These are phyloP conservation scores for Phytophthora pluvialis DNA, from an alignment of 352 stramenopile genomes.

Conservation along the genomic window DNA sequence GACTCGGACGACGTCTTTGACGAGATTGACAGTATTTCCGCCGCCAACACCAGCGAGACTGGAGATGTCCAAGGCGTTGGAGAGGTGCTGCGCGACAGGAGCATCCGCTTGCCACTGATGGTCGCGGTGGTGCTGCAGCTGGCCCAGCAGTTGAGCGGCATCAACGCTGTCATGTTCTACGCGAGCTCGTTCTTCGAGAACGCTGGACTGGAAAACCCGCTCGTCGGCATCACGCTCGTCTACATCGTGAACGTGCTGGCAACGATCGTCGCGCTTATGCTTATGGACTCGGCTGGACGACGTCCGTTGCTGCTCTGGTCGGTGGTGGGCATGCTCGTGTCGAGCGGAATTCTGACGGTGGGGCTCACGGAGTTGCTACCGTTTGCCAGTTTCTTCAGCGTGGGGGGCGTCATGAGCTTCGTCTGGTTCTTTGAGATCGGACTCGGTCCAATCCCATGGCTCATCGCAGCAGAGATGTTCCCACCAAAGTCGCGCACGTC, in stretches of 20 bases:
- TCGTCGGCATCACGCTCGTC: slow-evolving; percentile 66
- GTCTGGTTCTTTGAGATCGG: slow-evolving; percentile 80
- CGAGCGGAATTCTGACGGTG: slow-evolving; percentile 62
- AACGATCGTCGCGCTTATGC: slow-evolving; percentile 68
- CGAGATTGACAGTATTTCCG: slow-evolving; percentile 75
- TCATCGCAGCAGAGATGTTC: slow-evolving; percentile 97
- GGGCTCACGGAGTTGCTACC: slow-evolving; percentile 62
- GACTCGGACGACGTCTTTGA: slow-evolving; percentile 66
- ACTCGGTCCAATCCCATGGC: slow-evolving; percentile 94
- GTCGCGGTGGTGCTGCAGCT: slow-evolving; percentile 73
- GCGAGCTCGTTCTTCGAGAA: slow-evolving; percentile 75
- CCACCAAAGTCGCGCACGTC: slow-evolving; percentile 91
- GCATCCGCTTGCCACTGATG: slow-evolving; percentile 60
- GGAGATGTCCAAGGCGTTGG: slow-evolving; percentile 56
- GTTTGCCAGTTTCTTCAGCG: slow-evolving; percentile 51
- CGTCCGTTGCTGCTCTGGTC: slow-evolving; percentile 73
- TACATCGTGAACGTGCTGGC: slow-evolving; percentile 75
- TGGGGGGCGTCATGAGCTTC: slow-evolving; percentile 75
- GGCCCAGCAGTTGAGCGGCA: slow-evolving; percentile 73
- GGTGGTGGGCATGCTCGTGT: slow-evolving; percentile 65
- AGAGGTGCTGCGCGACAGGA: slow-evolving; percentile 55
- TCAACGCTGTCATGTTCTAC: slow-evolving; percentile 87
- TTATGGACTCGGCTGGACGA: slow-evolving; percentile 75
- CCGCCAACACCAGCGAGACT: slow-evolving; percentile 61
- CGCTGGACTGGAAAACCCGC: slow-evolving; percentile 62